Evolutionary conservation across 2,329 filamentous ascomycete species (phyloP).

Genomic region (Xylaria multiplex): DNA sequence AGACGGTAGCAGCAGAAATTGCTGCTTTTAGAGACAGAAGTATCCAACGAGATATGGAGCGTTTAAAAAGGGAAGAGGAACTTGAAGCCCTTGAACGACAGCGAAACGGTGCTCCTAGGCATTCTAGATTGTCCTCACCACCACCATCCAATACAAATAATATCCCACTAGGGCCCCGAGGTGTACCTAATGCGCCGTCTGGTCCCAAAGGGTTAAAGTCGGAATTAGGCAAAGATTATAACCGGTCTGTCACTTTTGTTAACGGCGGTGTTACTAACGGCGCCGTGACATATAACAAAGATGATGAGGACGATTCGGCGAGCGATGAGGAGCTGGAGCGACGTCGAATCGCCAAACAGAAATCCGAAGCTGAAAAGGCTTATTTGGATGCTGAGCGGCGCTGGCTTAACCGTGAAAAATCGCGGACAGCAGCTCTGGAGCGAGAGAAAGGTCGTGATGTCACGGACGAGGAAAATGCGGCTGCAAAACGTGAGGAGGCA

Average conservation of each 20-base stretch:
- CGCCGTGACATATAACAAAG: conserved; percentile 65
- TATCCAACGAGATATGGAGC: conserved; percentile 86
- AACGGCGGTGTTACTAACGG: conserved; percentile 78
- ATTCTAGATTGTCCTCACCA: conserved; percentile 77
- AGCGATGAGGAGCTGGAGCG: conserved; percentile 86
- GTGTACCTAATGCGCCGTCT: conserved; percentile 78
- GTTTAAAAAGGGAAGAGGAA: conserved; percentile 88
- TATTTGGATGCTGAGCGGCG: conserved; percentile 88
- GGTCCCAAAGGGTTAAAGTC: conserved; percentile 68
- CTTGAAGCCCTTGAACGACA: conserved; percentile 86
- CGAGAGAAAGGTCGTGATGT: conserved; percentile 84
- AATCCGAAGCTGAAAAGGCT: conserved; percentile 79
- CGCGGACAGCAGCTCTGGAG: conserved; percentile 83
- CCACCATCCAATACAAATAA: conserved; percentile 73
- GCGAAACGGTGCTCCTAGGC: conserved; percentile 71
- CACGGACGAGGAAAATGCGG: conserved; percentile 73
- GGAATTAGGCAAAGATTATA: conserved; percentile 60
- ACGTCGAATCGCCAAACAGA: conserved; percentile 74
- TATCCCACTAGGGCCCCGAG: conserved; percentile 78
- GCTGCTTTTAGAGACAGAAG: conserved; percentile 93
- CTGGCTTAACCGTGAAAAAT: conserved; percentile 90
- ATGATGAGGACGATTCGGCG: conserved; percentile 88
- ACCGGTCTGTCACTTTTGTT: conserved; percentile 75
- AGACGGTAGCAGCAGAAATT: conserved; percentile 93
- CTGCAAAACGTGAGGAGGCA: conserved; percentile 72